Conservation (phyloP, 106 monocot species). For the Dendrobium chrysotoxum region DNA sequence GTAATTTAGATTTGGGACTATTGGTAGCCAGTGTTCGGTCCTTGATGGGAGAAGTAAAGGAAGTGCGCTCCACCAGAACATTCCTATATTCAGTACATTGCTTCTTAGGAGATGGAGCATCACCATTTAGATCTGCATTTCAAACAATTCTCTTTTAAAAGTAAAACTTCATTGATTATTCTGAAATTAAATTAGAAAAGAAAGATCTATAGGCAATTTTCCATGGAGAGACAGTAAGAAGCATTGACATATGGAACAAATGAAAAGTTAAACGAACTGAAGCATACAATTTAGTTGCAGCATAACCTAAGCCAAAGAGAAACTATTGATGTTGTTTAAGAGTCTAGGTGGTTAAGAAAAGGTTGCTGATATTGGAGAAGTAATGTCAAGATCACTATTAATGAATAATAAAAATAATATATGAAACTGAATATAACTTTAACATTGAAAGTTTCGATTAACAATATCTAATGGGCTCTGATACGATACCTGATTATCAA, state of each 20-base stretch:
- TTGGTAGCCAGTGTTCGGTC: slow-evolving; percentile 34
- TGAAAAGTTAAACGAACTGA: not conserved
- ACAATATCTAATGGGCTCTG: not conserved
- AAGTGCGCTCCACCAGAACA: slow-evolving; percentile 68
- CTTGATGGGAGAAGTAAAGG: slow-evolving; percentile 80
- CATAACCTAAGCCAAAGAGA: not conserved
- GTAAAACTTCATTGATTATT: not conserved
- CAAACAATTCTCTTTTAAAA: not conserved
- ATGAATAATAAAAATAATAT: not conserved
- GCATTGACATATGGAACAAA: not conserved
- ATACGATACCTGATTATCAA: not conserved
- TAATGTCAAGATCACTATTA: not conserved
- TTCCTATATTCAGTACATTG: slow-evolving; percentile 45
- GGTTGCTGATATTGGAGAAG: not conserved
- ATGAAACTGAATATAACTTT: not conserved
- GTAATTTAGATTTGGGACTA: slow-evolving; percentile 59
- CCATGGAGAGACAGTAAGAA: not conserved
- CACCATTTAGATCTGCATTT: slow-evolving; percentile 52
- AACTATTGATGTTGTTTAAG: not conserved
- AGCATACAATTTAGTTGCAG: not conserved
- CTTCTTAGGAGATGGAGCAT: slow-evolving; percentile 64
- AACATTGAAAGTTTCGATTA: not conserved
- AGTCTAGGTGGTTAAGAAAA: not conserved
- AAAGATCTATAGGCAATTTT: not conserved
- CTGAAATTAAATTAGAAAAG: not conserved